phyloP scores from a whole-genome alignment of 306 rosid species.

The Cotoneaster glaucophyllus region DNA sequence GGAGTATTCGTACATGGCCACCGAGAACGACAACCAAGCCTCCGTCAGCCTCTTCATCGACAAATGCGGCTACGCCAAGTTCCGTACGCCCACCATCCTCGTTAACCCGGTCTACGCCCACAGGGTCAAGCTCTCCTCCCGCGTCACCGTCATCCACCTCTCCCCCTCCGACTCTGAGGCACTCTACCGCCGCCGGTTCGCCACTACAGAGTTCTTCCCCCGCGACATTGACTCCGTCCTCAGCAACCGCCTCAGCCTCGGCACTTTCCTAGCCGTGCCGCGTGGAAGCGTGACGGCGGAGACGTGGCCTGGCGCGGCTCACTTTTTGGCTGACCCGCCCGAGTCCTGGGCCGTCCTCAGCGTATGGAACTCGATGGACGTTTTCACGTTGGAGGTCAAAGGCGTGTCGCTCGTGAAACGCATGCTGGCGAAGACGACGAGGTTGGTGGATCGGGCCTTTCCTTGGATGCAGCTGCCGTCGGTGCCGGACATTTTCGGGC shows the following conservation, averaged over 20 bases:
- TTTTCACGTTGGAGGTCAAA: constrained; percentile 59
- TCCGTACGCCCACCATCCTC: constrained; percentile 78
- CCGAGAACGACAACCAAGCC: constrained; percentile 80
- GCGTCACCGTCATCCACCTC: constrained; percentile 47
- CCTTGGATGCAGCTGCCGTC: constrained; percentile 80
- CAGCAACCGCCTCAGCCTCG: constrained; percentile 56
- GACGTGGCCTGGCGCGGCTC: constrained; percentile 57
- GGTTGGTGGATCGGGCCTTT: constrained; percentile 61
- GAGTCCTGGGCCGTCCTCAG: constrained; percentile 88
- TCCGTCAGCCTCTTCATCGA: constrained; percentile 73
- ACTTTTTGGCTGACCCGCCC: constrained; percentile 51
- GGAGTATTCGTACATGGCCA: constrained; percentile 87
- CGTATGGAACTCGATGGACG: constrained; percentile 81
- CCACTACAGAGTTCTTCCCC: constrained; percentile 89
- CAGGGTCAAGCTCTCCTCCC: constrained; percentile 22
- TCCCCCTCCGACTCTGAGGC: constrained; percentile 52
- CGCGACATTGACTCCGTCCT: constrained; percentile 83
- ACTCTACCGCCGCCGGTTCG: constrained; percentile 62
- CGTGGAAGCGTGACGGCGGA: constrained; percentile 24
- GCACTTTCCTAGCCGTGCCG: constrained; percentile 83
- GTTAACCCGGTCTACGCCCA: constrained; percentile 93
- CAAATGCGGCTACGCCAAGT: constrained; percentile 85
- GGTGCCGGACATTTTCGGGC: constrained; percentile 60
- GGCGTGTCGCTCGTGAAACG: constrained; percentile 66
- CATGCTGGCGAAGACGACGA: constrained; percentile 48